A percentile compares a stretch with the other conserved stretches of the same genome.
These are phyloP conservation scores for Cyamopsis tetragonoloba DNA, from an alignment of 306 rosid species.

Conservation along the genomic window DNA sequence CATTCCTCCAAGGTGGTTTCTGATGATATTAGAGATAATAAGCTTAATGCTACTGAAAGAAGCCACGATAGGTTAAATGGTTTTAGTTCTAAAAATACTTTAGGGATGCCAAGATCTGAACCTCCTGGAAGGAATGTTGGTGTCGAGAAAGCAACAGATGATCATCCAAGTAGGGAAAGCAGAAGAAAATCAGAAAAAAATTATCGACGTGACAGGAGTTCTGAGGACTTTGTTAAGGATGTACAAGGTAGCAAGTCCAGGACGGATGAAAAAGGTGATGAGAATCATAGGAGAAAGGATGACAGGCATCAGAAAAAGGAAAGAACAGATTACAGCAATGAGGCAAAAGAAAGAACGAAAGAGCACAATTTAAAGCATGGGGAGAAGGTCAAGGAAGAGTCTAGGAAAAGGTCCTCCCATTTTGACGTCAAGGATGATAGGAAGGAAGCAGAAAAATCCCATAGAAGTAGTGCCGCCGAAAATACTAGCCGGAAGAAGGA, in stretches of 20 bases:
- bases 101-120: constrained; percentile 38
- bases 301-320: constrained; percentile 58
- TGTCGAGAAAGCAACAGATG: constrained; percentile 34
- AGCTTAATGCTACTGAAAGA: constrained; percentile 38
- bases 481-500: constrained; percentile 59
- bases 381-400: constrained; percentile 61
- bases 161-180: constrained; percentile 42
- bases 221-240: constrained; percentile 51
- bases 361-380: constrained; percentile 44
- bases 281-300: constrained; percentile 53
- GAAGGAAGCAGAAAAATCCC: constrained; percentile 58
- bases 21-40: constrained; percentile 35
- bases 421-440: constrained; percentile 56
- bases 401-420: constrained; percentile 62
- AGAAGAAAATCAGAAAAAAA: constrained; percentile 44
- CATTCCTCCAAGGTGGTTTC: constrained; percentile 39
- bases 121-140: constrained; percentile 34
- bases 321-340: constrained; percentile 47
- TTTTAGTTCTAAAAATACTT: constrained; percentile 34
- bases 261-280: constrained; percentile 55
- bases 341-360: constrained; percentile 57
- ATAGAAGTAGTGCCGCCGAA: constrained; percentile 50
- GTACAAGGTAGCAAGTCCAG: constrained; percentile 47
- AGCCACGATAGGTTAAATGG: constrained; percentile 37
- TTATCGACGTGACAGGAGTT: constrained; percentile 41